Evolutionary conservation across 2,329 filamentous ascomycete species (phyloP).

Genomic region (Talaromyces sp.): DNA sequence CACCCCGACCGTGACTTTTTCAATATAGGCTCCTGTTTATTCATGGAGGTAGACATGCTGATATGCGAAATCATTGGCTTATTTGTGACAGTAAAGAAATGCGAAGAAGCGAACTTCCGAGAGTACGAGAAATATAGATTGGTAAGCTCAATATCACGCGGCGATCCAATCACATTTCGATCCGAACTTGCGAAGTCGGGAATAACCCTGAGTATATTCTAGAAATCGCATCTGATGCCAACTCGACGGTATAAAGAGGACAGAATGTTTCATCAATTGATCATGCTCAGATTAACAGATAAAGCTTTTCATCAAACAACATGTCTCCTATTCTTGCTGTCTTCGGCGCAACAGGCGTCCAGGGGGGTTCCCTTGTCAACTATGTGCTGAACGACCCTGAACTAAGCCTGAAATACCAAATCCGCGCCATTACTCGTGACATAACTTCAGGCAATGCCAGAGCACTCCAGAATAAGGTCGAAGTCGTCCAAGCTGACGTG

Average conservation of each 20-base stretch:
- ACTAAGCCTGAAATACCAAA: not conserved
- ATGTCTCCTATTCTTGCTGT: not conserved
- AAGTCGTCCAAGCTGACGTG: not conserved
- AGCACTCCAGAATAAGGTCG: not conserved
- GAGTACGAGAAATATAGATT: not conserved
- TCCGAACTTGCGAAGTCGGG: not conserved
- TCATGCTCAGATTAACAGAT: not conserved
- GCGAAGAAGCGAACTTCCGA: not conserved
- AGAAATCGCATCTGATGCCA: not conserved
- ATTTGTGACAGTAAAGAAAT: not conserved
- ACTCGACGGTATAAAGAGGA: not conserved
- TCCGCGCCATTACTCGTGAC: not conserved
- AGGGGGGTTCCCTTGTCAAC: not conserved
- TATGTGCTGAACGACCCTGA: not conserved
- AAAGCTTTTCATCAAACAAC: not conserved
- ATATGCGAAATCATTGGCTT: not conserved
- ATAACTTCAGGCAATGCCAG: not conserved
- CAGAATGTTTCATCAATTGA: not conserved
- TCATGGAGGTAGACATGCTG: not conserved
- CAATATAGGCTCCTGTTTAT: not conserved
- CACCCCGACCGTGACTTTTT: not conserved
- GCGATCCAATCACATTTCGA: not conserved
- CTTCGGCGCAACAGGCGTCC: not conserved
- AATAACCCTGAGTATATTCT: not conserved
- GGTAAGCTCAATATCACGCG: not conserved